These are phyloP conservation scores for Neurospora sp. DNA, from an alignment of 495 filamentous ascomycete species.

Conservation along the genomic window DNA sequence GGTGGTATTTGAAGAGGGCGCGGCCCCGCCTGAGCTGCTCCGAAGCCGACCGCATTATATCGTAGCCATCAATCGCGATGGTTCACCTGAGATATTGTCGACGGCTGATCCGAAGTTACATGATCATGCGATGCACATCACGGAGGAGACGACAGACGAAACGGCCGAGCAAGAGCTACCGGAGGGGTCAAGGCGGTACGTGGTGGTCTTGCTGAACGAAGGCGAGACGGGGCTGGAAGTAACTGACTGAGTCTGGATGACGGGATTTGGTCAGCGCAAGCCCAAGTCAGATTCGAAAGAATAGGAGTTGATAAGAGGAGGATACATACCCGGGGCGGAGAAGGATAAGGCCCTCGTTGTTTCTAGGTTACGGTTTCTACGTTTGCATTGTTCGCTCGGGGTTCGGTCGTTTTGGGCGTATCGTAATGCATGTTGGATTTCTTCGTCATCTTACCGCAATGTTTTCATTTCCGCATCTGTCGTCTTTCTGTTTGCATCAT, in stretches of 20 bases:
- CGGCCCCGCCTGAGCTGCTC: slow-evolving; percentile 17
- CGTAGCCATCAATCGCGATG: slow-evolving; percentile 22
- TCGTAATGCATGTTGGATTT: background rate
- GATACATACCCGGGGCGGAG: background rate
- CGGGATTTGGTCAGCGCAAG: background rate
- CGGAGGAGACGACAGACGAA: slow-evolving; percentile 10
- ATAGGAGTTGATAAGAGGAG: background rate
- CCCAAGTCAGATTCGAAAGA: background rate
- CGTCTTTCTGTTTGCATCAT: background rate
- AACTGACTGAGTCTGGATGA: background rate
- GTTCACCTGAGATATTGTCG: slow-evolving; percentile 7
- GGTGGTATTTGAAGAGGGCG: slow-evolving; percentile 21
- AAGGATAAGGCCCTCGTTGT: background rate
- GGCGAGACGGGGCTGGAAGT: slow-evolving; percentile 4
- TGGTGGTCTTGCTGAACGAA: slow-evolving; percentile 19
- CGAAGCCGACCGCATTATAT: slow-evolving; percentile 15
- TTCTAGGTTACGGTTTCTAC: background rate
- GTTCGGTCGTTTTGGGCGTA: background rate
- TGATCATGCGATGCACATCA: slow-evolving; percentile 16
- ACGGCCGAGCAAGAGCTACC: slow-evolving; percentile 2
- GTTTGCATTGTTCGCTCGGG: background rate
- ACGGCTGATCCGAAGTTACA: slow-evolving; percentile 8
- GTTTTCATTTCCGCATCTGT: background rate
- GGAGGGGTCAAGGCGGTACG: slow-evolving; percentile 15
- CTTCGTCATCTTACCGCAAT: background rate